phyloP scores from a whole-genome alignment of 2,329 filamentous ascomycete species.

The Talaromyces sp. region DNA sequence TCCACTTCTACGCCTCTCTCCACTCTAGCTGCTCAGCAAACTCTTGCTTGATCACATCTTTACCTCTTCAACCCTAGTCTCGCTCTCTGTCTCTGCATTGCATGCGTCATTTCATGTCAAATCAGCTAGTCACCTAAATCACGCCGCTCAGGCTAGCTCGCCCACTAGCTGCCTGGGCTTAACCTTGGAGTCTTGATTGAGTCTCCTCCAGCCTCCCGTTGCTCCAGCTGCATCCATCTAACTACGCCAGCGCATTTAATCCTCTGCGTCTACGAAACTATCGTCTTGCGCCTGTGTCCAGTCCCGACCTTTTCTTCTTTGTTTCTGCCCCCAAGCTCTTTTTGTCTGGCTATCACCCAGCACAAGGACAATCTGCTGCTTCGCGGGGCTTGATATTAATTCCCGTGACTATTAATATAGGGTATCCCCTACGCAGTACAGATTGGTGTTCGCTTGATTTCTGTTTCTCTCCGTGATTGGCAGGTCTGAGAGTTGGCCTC shows the following conservation, averaged over 20 bases:
- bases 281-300: not conserved
- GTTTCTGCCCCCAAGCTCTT: not conserved
- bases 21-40: not conserved
- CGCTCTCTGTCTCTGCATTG: not conserved
- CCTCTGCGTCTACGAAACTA: not conserved
- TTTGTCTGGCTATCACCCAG: not conserved
- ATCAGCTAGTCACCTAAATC: not conserved
- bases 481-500: not conserved
- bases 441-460: not conserved
- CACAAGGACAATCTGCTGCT: conserved; percentile 1
- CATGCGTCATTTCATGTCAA: not conserved
- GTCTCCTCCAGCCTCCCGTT: conserved; percentile 7
- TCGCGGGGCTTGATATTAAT: not conserved
- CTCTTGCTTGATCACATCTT: no score
- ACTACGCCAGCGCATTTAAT: not conserved
- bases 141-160: conserved; percentile 1
- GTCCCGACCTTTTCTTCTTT: not conserved
- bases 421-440: not conserved
- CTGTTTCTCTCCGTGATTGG: not conserved
- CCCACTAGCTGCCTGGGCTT: not conserved
- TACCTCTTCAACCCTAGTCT: no score
- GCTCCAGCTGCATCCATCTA: not conserved
- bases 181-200: not conserved
- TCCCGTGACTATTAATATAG: not conserved
- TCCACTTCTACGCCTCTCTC: not conserved